Base-by-base conservation (phyloP, 805 yeast species). In the Myxozyma lipomycoides region DNA sequence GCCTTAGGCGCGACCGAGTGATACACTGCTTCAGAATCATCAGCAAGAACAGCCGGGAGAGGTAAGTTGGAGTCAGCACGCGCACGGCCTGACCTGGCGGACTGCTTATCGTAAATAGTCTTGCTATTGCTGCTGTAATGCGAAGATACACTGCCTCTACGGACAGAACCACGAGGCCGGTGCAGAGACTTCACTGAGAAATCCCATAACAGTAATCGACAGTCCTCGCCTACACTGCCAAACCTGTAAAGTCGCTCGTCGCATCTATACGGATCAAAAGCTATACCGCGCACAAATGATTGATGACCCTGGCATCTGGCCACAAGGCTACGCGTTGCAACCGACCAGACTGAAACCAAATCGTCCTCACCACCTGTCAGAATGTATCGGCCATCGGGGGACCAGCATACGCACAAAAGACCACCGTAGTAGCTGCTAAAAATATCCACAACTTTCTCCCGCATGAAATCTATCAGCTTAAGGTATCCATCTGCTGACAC, bases 341-440 rank as follows among this genome's bases (percentile, higher is more conserved):
- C 56, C 30, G 74, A 74, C 64, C 71, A 76, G 3, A 78, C 62
- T 10, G 74, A 62, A 7, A 78, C 72, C 47, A 71, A 60, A 55
- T 78, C 83, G 61, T 78, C 82, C 57, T 76, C 77, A 2, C 82
- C 81, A 2, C 81, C 86, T n/a, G 73, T 65, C 49, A 49, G 26
- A 34, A 73, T 47, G 47, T 62, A 72, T 35, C 60, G 52, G 50
- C 80, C 82, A 36, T 83, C 86, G 15, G 78, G 79, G 1, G 83
- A 81, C 58, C 76, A 75, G 21, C 70, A 70, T 19, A 77, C 63
- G 56, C 78, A 74, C 26, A 76, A 66, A 9, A 83, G 67, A 0
- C 88, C 87, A 32, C 83, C 86, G 63, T 81, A 85, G 61, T 81
- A 82, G 32, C 83, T 76, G 3, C 86, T 79, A 30, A 79, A 65